Percentiles rank a stretch among this genome's conserved stretches.
Conservation (phyloP, 2,329 filamentous ascomycete genomes). For the Colletotrichum acutatum region DNA sequence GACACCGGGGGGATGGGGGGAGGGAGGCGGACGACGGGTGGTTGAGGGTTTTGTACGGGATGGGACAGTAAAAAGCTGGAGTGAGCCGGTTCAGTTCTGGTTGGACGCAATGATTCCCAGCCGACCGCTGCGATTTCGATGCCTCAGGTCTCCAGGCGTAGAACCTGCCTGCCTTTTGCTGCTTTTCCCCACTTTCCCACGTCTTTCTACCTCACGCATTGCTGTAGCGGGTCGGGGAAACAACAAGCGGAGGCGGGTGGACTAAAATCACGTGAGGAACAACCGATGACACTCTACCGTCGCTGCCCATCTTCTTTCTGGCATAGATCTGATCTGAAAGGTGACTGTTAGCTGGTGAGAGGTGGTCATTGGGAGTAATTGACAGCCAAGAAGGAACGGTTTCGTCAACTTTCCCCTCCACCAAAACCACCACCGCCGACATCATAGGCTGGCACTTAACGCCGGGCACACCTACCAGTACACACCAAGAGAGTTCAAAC, state of each 20-base stretch:
- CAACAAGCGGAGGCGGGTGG: slow-evolving; percentile 34
- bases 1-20: slow-evolving; percentile 43
- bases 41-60: slow-evolving; percentile 38
- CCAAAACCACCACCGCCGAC: slow-evolving; percentile 14
- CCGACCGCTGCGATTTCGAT: slow-evolving; percentile 13
- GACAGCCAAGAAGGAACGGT: background rate
- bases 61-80: slow-evolving; percentile 38
- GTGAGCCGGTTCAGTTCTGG: slow-evolving; percentile 27
- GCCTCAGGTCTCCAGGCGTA: slow-evolving; percentile 24
- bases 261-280: slow-evolving; percentile 42
- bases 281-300: background rate
- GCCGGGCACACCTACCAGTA: background rate
- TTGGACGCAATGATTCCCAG: slow-evolving; percentile 27
- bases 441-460: slow-evolving; percentile 21
- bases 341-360: background rate
- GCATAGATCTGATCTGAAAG: background rate
- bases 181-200: background rate
- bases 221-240: slow-evolving; percentile 17
- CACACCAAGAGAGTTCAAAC: background rate
- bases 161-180: background rate
- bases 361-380: background rate
- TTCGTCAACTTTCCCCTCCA: slow-evolving; percentile 7
- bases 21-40: slow-evolving; percentile 27
- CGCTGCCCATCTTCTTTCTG: background rate
- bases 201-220: background rate